Evolutionary conservation across 192 early-diverging fungal genomes (phyloP).

Genomic region (Powellomyces hirtus): DNA sequence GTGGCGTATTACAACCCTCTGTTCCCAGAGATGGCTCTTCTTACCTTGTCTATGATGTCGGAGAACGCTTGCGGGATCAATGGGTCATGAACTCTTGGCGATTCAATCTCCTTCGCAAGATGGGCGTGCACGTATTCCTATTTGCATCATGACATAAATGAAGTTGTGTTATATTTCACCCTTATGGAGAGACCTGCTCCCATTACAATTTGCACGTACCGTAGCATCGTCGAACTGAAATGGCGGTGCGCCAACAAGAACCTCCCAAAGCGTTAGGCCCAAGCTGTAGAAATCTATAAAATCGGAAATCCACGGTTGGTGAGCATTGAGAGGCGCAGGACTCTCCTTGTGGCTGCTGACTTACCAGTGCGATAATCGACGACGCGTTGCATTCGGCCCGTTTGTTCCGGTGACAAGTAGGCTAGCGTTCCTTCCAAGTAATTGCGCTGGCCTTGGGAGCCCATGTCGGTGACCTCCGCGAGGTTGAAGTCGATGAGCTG

Average conservation of each 20-base stretch:
- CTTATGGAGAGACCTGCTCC: too few species aligned
- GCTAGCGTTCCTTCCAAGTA: conserved; percentile 42
- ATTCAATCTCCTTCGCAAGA: conserved; percentile 44
- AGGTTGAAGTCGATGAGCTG: conserved; percentile 51
- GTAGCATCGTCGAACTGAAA: conserved; percentile 42
- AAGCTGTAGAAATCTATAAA: conserved; percentile 47
- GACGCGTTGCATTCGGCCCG: conserved; percentile 40
- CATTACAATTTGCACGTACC: too few species aligned
- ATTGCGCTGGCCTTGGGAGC: conserved; percentile 17
- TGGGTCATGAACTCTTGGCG: conserved; percentile 26
- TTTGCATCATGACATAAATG: neutral
- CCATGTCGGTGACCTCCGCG: conserved; percentile 26
- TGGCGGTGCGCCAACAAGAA: conserved; percentile 40
- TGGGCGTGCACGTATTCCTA: conserved; percentile 50
- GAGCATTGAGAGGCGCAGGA: neutral
- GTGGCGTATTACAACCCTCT: too few species aligned
- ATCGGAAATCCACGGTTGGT: neutral
- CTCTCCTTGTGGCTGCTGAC: neutral
- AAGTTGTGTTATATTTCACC: too few species aligned
- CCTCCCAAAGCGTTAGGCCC: conserved; percentile 52
- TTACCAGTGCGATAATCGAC: conserved; percentile 46
- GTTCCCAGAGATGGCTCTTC: neutral
- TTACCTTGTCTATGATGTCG: conserved; percentile 41
- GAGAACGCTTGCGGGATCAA: conserved; percentile 39
- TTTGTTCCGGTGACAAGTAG: conserved; percentile 57